Percentiles rank a stretch among this genome's conserved stretches.
phyloP scores from a whole-genome alignment of 2,329 filamentous ascomycete genomes.

The Fusarium protoensiforme region DNA sequence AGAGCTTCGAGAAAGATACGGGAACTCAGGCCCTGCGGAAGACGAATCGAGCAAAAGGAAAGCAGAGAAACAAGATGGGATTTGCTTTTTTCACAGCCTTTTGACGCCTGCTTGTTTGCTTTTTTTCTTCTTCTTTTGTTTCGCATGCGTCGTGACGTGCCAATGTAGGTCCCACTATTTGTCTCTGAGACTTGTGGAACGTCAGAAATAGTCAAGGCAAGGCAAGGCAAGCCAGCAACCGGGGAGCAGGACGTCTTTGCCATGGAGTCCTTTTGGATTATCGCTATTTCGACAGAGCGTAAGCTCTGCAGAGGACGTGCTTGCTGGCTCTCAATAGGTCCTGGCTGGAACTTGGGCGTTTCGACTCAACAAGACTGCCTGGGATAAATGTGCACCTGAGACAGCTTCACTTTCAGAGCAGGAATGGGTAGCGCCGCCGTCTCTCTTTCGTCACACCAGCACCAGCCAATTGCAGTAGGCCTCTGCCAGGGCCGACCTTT shows the following conservation, averaged over 20 bases:
- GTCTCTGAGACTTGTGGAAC: conserved; percentile 20
- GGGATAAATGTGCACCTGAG: conserved; percentile 18
- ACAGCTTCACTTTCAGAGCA: conserved; percentile 11
- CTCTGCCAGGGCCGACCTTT: neutral
- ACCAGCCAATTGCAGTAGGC: conserved; percentile 3
- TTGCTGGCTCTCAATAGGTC: neutral
- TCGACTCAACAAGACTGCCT: conserved; percentile 4
- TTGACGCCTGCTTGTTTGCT: neutral
- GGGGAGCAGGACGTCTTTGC: conserved; percentile 25
- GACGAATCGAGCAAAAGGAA: neutral
- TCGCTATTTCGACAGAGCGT: neutral
- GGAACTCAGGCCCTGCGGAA: conserved; percentile 2
- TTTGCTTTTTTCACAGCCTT: conserved; percentile 5
- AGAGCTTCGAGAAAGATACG: conserved; percentile 28
- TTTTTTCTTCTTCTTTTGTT: conserved; percentile 16
- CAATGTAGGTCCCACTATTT: conserved; percentile 26
- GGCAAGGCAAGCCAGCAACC: conserved; percentile 14
- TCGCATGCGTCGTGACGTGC: conserved; percentile 19
- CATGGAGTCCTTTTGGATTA: neutral
- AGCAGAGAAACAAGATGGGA: neutral
- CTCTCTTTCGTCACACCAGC: conserved; percentile 13
- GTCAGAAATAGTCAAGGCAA: conserved; percentile 10
- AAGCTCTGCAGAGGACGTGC: conserved; percentile 11
- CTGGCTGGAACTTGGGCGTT: conserved; percentile 7
- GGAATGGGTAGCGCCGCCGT: conserved; percentile 20